A percentile compares a stretch with the other conserved stretches of the same genome.
These are phyloP conservation scores for Stachybotrys elegans DNA, from an alignment of 2,329 filamentous ascomycete species.

Conservation along the genomic window DNA sequence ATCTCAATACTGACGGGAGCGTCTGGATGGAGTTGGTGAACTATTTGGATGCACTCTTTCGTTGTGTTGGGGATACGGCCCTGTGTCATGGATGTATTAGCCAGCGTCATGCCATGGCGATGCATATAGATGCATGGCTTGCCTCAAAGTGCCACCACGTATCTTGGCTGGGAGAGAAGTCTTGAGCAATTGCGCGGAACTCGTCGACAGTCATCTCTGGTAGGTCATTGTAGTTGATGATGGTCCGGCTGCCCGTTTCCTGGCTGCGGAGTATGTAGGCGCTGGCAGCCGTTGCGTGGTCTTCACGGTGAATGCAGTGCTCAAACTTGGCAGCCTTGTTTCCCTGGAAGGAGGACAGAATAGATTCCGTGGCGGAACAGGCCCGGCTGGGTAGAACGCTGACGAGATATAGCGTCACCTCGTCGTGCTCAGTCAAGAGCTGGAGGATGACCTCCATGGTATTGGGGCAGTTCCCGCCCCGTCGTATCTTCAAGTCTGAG, in stretches of 20 bases:
- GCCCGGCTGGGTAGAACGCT: conserved; percentile 48
- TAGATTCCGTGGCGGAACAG: conserved; percentile 45
- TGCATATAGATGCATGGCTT: conserved; percentile 15
- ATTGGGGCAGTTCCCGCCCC: conserved; percentile 71
- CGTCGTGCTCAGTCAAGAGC: conserved; percentile 34
- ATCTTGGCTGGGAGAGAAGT: conserved; percentile 28
- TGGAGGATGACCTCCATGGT: conserved; percentile 66
- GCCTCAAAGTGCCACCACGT: conserved; percentile 73
- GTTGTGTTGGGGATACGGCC: conserved; percentile 61
- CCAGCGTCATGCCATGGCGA: too few species aligned
- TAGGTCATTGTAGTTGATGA: conserved; percentile 65
- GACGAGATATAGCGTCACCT: conserved; percentile 37
- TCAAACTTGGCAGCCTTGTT: conserved; percentile 39
- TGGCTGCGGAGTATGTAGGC: conserved; percentile 64
- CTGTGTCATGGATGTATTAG: conserved; percentile 34
- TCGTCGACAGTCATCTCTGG: conserved; percentile 62
- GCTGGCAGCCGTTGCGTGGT: conserved; percentile 52
- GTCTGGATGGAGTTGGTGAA: conserved; percentile 40
- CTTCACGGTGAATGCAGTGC: conserved; percentile 55
- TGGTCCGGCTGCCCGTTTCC: conserved; percentile 56
- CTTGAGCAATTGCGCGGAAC: conserved; percentile 42
- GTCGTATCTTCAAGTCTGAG: conserved; percentile 49
- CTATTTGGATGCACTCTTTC: conserved; percentile 50
- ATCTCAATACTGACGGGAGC: conserved; percentile 63
- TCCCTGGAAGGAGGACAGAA: conserved; percentile 49